Base-by-base conservation (phyloP, 768 basidiomycete species). In the Exidia glandulosa region DNA sequence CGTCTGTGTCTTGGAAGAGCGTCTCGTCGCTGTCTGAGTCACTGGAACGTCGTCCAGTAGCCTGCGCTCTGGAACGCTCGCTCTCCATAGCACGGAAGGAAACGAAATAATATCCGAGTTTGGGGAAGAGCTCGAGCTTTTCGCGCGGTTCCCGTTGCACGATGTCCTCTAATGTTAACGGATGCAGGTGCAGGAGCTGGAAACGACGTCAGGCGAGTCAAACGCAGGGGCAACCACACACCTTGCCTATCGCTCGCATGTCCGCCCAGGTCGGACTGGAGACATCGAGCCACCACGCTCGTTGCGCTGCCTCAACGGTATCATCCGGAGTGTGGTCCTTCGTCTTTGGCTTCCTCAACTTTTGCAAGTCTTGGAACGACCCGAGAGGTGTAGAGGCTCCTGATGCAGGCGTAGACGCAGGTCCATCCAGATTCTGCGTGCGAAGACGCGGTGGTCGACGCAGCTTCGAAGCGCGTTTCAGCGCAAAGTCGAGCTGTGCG, bases 81-180 rank as follows among this genome's bases (percentile, higher is more conserved):
- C 78, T 80, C 65, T 93, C 90, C 57, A 94, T 81, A 1, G 92
- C 86, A 52, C 89, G 81, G 66, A 94, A 91, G 23, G 87, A 87
- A 59, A 95, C 76, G 66, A 97, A 92, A 69, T 94, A 92, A 72
- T 97, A 97, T 2, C 93, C 94, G 14, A 97, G 79, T 64, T 81
- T 84, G 0, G 88, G 82, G 68, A 94, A 95, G 23, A 85, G 74
- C 67, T 96, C 94, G 19, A 95, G 72, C 72, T 97, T 97, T 72
- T 96, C 94, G 37, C 92, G 80, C 16, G 90, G 87, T 61, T 97
- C 94, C 72, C 89, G 86, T 61, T 91, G 89, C 7, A 97, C 72
- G 50, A 95, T 90, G 72, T 97, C 94, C 71, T 97, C 94, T 13
- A 96, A 77, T 0, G 94, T 95, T 52, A 97, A 74, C 0, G 94